phyloP scores from a whole-genome alignment of 805 yeast genomes.

The Torulaspora microellipsoides region DNA sequence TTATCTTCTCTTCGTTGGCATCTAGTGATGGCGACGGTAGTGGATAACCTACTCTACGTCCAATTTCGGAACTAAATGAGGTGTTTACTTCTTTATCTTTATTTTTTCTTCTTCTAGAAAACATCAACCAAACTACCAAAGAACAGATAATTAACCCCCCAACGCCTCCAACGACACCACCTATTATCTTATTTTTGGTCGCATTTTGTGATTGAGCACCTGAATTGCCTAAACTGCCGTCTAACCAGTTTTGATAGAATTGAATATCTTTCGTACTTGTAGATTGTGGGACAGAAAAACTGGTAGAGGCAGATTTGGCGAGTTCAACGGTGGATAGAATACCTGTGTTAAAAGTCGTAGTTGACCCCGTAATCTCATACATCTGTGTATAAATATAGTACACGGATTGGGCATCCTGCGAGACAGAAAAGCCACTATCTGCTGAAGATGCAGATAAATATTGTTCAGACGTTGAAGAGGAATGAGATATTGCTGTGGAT shows the following conservation, averaged over 20 bases:
- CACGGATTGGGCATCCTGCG: constrained; percentile 4
- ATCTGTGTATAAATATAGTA: constrained; percentile 17
- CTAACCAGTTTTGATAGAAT: constrained; percentile 25
- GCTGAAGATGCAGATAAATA: constrained; percentile 2
- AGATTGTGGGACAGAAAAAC: constrained; percentile 20
- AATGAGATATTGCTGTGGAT: not conserved
- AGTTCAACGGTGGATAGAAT: constrained; percentile 18
- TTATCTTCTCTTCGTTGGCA: constrained; percentile 6
- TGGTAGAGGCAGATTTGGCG: constrained; percentile 9
- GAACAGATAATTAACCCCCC: constrained; percentile 25
- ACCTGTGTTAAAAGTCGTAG: constrained; percentile 18
- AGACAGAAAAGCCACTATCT: constrained; percentile 10
- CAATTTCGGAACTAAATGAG: constrained; percentile 22
- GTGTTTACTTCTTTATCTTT: constrained; percentile 3
- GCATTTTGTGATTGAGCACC: not conserved
- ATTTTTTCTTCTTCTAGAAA: constrained; percentile 13
- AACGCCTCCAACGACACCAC: constrained; percentile 32
- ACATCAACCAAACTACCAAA: constrained; percentile 20
- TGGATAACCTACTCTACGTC: constrained; percentile 18
- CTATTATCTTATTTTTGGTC: constrained; percentile 24
- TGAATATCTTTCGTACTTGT: constrained; percentile 22
- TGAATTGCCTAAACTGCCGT: constrained; percentile 15
- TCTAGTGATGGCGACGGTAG: constrained; percentile 4
- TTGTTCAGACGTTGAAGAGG: not conserved
- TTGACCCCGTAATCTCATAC: constrained; percentile 16